Base-by-base conservation (phyloP, 305 asterid genomes). In the Plantago rigida region DNA sequence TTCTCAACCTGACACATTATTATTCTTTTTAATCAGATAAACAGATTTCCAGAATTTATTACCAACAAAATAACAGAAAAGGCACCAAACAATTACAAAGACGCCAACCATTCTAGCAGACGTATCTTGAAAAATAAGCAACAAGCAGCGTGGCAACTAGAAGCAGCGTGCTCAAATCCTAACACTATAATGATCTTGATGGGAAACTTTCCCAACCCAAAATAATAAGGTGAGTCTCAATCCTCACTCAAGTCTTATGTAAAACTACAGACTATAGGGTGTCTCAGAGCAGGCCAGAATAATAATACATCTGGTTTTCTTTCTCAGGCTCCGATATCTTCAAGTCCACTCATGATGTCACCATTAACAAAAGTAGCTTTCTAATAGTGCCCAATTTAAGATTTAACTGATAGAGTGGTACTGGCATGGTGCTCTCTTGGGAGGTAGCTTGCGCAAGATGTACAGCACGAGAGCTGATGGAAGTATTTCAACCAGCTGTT, bases 381-480 rank as follows among this genome's bases (percentile, higher is more conserved):
- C 12, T 59, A 51, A 49, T 56, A 19, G 13, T 24, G 4, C 64
- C 39, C 34, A 12, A 56, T 47, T 24, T 24, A 1, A 28, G 31
- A 42, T 70, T 77, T 82, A 87, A 51, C 78, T 83, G 68, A 90
- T 90, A 6, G 95, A 94, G 60, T 90, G 97, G 79, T 87, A 87
- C 58, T 87, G 94, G 2, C 87, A 91, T 0, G 92, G 78, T 71
- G 71, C 71, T 76, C 94, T 74, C 73, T 82, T 90, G 9, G 97
- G 96, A 57, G 97, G 97, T 44, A 90, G 82, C 81, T 90, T 90
- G 53, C 96, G 89, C 67, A 90, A 77, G 66, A 90, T 90, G 81
- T 72, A 90, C 69, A 90, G 79, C 63, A 90, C 97, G 15, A 90
- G 95, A 50, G 88, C 95, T 4, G 97, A 90, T 50, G 97, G 97